These are phyloP conservation scores for Neopestalotiopsis rosae DNA, from an alignment of 2,329 filamentous ascomycete genomes.

Conservation along the genomic window DNA sequence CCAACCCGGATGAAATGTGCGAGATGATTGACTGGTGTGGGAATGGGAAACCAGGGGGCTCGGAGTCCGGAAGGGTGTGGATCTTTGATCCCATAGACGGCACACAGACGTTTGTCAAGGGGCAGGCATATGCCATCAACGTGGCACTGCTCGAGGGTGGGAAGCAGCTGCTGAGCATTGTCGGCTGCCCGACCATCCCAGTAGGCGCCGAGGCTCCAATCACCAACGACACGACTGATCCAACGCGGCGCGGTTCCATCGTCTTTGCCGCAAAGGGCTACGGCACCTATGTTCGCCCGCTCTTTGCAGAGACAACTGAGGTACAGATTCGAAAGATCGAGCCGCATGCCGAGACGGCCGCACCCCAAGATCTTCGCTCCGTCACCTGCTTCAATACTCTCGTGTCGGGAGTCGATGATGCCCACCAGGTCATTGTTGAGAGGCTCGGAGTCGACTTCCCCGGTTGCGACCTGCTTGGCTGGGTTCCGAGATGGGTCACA, in stretches of 20 bases:
- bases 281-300: constrained; percentile 52
- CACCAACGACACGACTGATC: constrained; percentile 49
- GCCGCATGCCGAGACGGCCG: constrained; percentile 30
- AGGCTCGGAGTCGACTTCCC: constrained; percentile 49
- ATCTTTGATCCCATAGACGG: constrained; percentile 67
- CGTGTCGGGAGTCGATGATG: constrained; percentile 53
- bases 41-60: constrained; percentile 39
- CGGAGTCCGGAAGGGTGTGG: constrained; percentile 51
- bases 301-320: constrained; percentile 35
- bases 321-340: constrained; percentile 39
- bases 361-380: constrained; percentile 41
- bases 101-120: constrained; percentile 60
- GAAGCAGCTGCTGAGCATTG: constrained; percentile 53
- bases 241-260: constrained; percentile 50
- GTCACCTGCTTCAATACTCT: constrained; percentile 53
- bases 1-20: constrained; percentile 52
- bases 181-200: constrained; percentile 53
- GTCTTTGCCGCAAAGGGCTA: constrained; percentile 54
- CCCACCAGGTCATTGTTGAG: constrained; percentile 50
- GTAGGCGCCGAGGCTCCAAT: constrained; percentile 44
- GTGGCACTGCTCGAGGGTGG: constrained; percentile 57
- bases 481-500: constrained; percentile 61
- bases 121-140: constrained; percentile 63
- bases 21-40: constrained; percentile 59
- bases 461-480: constrained; percentile 58